phyloP scores from a whole-genome alignment of 495 filamentous ascomycete genomes.

The Articulospora tetracladia region DNA sequence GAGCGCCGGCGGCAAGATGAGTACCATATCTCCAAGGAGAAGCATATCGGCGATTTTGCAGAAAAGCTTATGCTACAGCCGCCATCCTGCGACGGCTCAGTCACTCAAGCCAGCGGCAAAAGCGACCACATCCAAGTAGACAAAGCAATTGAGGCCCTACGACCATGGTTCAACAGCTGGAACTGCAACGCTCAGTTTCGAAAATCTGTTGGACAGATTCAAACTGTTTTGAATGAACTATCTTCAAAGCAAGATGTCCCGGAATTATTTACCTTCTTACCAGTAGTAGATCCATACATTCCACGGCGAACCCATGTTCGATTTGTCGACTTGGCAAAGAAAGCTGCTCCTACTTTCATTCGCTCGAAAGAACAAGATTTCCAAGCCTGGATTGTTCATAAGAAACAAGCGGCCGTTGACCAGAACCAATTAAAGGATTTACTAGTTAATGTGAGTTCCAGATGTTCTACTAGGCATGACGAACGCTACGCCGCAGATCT shows the following conservation, averaged over 20 bases:
- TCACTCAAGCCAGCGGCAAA: neutral
- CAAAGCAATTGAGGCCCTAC: constrained; percentile 19
- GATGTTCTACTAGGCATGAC: constrained; percentile 15
- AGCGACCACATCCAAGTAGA: constrained; percentile 12
- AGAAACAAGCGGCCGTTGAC: neutral
- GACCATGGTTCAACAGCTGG: constrained; percentile 29
- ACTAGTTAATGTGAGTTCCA: constrained; percentile 7
- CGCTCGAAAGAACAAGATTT: neutral
- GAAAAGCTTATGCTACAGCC: constrained; percentile 27
- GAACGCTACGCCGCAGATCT: constrained; percentile 20
- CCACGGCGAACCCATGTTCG: constrained; percentile 2
- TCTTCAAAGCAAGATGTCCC: neutral
- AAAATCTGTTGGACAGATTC: constrained; percentile 22
- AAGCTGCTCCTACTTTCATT: neutral
- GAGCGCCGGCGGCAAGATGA: constrained; percentile 3
- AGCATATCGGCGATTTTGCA: constrained; percentile 14
- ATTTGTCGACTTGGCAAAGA: constrained; percentile 6
- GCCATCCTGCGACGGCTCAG: neutral
- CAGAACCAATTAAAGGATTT: constrained; percentile 8
- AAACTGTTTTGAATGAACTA: constrained; percentile 11
- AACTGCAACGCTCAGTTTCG: constrained; percentile 31
- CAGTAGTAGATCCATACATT: neutral
- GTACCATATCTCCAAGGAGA: constrained; percentile 1
- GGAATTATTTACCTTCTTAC: constrained; percentile 1
- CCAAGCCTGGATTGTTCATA: constrained; percentile 1